Conservation (phyloP, 2,329 filamentous ascomycete genomes). For the Fonsecaea erecta region DNA sequence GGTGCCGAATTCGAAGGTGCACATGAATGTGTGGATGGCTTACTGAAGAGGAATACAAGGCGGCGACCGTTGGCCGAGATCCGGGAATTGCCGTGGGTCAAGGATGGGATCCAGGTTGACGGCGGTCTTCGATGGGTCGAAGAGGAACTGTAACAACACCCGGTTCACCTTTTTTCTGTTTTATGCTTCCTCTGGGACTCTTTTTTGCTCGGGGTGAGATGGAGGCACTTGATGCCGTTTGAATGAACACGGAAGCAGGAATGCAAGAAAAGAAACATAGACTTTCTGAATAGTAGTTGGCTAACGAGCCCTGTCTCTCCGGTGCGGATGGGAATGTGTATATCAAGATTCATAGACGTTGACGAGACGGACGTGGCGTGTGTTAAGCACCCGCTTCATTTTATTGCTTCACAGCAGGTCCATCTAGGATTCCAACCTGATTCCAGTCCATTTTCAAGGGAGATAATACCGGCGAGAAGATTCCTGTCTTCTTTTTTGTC, state of each 20-base stretch:
- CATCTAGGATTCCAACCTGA: not conserved
- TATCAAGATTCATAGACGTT: not conserved
- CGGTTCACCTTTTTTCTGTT: conserved; percentile 2
- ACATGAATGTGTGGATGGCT: conserved; percentile 77
- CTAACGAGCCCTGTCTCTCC: not conserved
- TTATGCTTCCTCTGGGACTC: not conserved
- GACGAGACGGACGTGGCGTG: not conserved
- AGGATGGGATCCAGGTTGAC: conserved; percentile 70
- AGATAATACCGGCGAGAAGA: too few species aligned
- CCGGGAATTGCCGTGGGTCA: conserved; percentile 74
- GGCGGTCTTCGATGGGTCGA: conserved; percentile 59
- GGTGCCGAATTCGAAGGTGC: conserved; percentile 72
- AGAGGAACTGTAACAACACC: conserved; percentile 33
- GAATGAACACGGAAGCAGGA: not conserved
- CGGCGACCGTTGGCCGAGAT: conserved; percentile 78
- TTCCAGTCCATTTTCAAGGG: too few species aligned
- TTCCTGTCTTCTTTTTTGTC: too few species aligned
- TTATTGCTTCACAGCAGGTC: not conserved
- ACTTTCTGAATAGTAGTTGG: not conserved
- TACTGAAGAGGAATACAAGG: conserved; percentile 80
- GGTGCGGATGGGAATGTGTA: not conserved
- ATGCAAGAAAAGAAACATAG: not conserved
- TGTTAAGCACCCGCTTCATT: not conserved
- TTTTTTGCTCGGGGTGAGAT: not conserved
- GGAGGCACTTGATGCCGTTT: not conserved